Evolutionary conservation across 805 yeast species (phyloP).

Genomic region (Helenozyma baotianmanensis): DNA sequence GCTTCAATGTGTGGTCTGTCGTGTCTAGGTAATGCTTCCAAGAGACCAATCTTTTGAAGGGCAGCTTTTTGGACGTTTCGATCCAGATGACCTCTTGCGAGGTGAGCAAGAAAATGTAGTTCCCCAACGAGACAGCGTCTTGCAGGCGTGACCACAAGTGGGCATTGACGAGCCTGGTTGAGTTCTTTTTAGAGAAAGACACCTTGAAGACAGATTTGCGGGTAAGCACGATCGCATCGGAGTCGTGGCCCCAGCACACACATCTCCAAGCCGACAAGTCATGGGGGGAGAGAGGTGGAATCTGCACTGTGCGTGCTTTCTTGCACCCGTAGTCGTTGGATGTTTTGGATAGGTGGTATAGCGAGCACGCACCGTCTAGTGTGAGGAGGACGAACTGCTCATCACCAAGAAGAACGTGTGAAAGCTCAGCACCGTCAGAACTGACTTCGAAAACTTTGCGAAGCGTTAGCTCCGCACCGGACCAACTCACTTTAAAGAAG

Average conservation of each 20-base stretch:
- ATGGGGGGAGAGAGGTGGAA: slow-evolving; percentile 5
- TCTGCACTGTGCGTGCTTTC: background rate
- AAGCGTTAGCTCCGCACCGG: no score
- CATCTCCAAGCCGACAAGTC: slow-evolving; percentile 11
- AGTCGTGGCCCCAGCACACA: slow-evolving; percentile 8
- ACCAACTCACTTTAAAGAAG: no score
- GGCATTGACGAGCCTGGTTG: slow-evolving; percentile 8
- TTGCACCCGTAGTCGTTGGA: no score
- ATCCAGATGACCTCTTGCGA: slow-evolving; percentile 62
- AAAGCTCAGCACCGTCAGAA: no score
- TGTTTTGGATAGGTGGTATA: no score
- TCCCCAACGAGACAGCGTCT: slow-evolving; percentile 7
- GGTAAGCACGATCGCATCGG: slow-evolving; percentile 3
- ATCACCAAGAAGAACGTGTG: no score
- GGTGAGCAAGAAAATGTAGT: slow-evolving; percentile 53
- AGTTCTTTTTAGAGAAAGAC: background rate
- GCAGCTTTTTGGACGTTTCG: slow-evolving; percentile 19
- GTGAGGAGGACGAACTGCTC: no score
- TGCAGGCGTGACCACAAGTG: slow-evolving; percentile 14
- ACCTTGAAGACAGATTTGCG: slow-evolving; percentile 6
- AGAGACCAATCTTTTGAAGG: slow-evolving; percentile 48
- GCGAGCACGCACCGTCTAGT: no score
- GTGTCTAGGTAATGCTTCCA: slow-evolving; percentile 69
- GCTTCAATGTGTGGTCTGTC: slow-evolving; percentile 48
- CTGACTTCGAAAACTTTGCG: no score